These are phyloP conservation scores for Ophiostoma tasmaniense DNA, from an alignment of 2,329 filamentous ascomycete genomes.

Conservation along the genomic window DNA sequence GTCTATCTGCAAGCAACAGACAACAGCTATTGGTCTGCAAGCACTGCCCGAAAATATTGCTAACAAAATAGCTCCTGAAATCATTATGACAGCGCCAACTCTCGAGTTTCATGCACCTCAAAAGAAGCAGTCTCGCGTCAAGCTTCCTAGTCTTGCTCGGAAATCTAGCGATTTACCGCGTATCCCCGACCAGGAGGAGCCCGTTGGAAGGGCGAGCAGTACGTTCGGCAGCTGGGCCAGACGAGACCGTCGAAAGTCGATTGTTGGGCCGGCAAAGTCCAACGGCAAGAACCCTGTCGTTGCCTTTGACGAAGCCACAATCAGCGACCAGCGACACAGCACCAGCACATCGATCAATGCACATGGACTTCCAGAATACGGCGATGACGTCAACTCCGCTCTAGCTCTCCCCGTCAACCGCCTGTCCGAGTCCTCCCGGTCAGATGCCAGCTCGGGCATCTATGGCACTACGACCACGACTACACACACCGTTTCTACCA, in stretches of 20 bases:
- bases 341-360: neutral
- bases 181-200: slow-evolving; percentile 26
- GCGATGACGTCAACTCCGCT: slow-evolving; percentile 47
- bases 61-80: slow-evolving; percentile 49
- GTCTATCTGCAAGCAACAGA: slow-evolving; percentile 20
- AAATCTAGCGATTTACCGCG: slow-evolving; percentile 43
- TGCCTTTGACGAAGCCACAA: slow-evolving; percentile 53
- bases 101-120: slow-evolving; percentile 47
- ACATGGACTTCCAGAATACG: slow-evolving; percentile 41
- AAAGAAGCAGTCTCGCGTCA: slow-evolving; percentile 49
- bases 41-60: neutral
- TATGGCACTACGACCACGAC: slow-evolving; percentile 52
- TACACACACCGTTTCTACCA: slow-evolving; percentile 52
- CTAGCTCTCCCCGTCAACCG: slow-evolving; percentile 57
- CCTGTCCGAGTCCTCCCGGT: slow-evolving; percentile 79
- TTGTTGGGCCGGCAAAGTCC: slow-evolving; percentile 31
- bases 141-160: slow-evolving; percentile 44
- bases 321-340: slow-evolving; percentile 24
- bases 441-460: slow-evolving; percentile 68
- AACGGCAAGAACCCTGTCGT: slow-evolving; percentile 33
- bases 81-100: slow-evolving; percentile 89
- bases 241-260: slow-evolving; percentile 36
- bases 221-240: slow-evolving; percentile 25
- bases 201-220: slow-evolving; percentile 14
- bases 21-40: slow-evolving; percentile 7